phyloP scores from a whole-genome alignment of 768 basidiomycete species.

The Leccinum rimulosum region DNA sequence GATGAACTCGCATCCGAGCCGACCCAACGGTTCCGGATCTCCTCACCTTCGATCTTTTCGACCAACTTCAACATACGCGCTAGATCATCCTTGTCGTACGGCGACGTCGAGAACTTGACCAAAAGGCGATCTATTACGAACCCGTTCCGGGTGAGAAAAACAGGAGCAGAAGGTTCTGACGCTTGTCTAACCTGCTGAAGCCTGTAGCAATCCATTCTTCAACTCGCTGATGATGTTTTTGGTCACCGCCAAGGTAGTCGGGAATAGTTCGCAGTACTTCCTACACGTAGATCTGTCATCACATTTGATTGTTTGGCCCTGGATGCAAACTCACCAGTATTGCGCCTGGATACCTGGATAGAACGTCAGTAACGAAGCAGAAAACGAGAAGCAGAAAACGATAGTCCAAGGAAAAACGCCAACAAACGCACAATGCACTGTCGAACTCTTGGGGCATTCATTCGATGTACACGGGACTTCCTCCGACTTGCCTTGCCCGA shows the following conservation, averaged over 20 bases:
- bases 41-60: constrained; percentile 26
- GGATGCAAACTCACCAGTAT: constrained; percentile 24
- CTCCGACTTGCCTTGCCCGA: constrained; percentile 16
- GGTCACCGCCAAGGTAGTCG: constrained; percentile 24
- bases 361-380: neutral
- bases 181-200: constrained; percentile 26
- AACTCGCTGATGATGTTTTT: constrained; percentile 15
- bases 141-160: neutral
- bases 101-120: constrained; percentile 34
- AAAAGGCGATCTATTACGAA: constrained; percentile 24
- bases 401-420: neutral
- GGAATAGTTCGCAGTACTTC: constrained; percentile 33
- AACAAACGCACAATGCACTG: constrained; percentile 23
- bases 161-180: neutral
- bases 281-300: constrained; percentile 6
- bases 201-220: constrained; percentile 25
- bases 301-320: neutral
- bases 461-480: constrained; percentile 23
- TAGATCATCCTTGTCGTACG: constrained; percentile 22
- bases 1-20: neutral
- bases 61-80: constrained; percentile 28
- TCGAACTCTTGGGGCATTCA: constrained; percentile 15
- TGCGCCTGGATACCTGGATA: constrained; percentile 26
- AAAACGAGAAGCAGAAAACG: neutral
- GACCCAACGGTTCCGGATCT: neutral